Conservation (phyloP, 768 basidiomycete species). For the Lactifluus volemus region DNA sequence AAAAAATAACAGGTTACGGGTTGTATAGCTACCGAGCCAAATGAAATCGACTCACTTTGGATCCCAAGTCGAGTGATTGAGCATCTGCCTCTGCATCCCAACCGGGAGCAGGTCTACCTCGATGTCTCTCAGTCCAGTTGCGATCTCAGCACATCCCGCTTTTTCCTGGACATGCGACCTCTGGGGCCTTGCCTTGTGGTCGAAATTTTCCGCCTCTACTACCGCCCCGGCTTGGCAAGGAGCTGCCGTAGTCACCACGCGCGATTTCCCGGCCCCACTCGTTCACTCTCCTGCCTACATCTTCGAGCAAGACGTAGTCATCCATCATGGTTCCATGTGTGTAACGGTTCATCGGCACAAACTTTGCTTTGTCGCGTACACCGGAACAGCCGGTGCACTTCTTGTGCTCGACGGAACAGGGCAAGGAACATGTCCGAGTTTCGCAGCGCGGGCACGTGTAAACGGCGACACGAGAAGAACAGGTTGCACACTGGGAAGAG, state of each 20-base stretch:
- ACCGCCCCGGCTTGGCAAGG: slow-evolving; percentile 24
- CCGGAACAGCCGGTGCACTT: slow-evolving; percentile 52
- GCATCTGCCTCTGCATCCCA: slow-evolving; percentile 72
- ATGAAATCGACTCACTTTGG: slow-evolving; percentile 42
- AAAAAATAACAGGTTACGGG: not conserved
- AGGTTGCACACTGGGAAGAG: slow-evolving; percentile 10
- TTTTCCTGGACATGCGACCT: slow-evolving; percentile 35
- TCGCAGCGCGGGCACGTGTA: slow-evolving; percentile 79
- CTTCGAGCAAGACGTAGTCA: slow-evolving; percentile 84
- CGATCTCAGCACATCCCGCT: slow-evolving; percentile 57
- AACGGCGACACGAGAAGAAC: slow-evolving; percentile 29
- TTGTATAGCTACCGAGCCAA: not conserved
- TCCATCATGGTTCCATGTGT: slow-evolving; percentile 83
- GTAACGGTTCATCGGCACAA: slow-evolving; percentile 77
- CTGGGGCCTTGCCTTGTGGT: slow-evolving; percentile 20
- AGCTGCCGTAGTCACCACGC: slow-evolving; percentile 42
- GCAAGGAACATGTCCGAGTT: slow-evolving; percentile 61
- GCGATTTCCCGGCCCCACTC: slow-evolving; percentile 68
- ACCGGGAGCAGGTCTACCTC: slow-evolving; percentile 67
- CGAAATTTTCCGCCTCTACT: slow-evolving; percentile 27
- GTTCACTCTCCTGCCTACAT: slow-evolving; percentile 63
- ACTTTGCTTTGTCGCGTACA: slow-evolving; percentile 60
- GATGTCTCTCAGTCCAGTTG: slow-evolving; percentile 62
- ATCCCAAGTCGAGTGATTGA: slow-evolving; percentile 82
- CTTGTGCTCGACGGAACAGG: slow-evolving; percentile 68